Base-by-base conservation (phyloP, 2,329 filamentous ascomycete species). In the Dothiorella sarmentorum region DNA sequence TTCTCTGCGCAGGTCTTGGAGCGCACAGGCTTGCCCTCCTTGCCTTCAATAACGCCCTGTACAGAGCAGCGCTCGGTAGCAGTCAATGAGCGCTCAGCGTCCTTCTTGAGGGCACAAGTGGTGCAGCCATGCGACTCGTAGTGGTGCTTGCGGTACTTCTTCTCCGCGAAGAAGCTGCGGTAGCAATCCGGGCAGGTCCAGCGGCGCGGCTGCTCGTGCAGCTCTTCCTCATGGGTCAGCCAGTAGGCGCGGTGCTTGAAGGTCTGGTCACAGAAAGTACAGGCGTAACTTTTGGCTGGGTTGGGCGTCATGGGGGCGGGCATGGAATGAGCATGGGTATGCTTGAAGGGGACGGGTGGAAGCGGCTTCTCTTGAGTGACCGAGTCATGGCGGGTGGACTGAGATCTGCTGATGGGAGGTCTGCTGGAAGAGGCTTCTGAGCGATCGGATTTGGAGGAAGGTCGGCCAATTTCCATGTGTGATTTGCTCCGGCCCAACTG, bases 211-310 rank as follows among this genome's bases (percentile, higher is more conserved):
- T 85, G 82, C 75, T 87, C 85, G 71, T 87, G 85, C 66, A 87
- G 86, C 70, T 86, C 84, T 65, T 87, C 85, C 68, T 88, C 84
- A 70, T 88, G 85, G 29, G 83, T 80, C 70, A 86, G 86, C 85
- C 85, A 88, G 69, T 87, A 84, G 62, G 85, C 85, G 68, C 87
- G 87, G 63, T 84, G 80, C 74, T 85, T 85, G 67, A 87, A 85
- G 44, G 83, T 85, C 49, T 85, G 85, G 68, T 87, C 84, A 70
- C 78, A 79, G 31, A 76, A 76, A 1, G 75, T 79, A 64, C 76
- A 80, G 2, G 71, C 71, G 43, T 74, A 75, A 59, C 73, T 74
- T 63, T 74, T 73, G 7, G 68, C 13, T 17, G 43, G 43, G 22
- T 58, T 27, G 13, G 53, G 20, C 9, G 37, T 17, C 33, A 22